Conservation (phyloP, 23 red algal species). For the Gracilaria vermiculophylla region DNA sequence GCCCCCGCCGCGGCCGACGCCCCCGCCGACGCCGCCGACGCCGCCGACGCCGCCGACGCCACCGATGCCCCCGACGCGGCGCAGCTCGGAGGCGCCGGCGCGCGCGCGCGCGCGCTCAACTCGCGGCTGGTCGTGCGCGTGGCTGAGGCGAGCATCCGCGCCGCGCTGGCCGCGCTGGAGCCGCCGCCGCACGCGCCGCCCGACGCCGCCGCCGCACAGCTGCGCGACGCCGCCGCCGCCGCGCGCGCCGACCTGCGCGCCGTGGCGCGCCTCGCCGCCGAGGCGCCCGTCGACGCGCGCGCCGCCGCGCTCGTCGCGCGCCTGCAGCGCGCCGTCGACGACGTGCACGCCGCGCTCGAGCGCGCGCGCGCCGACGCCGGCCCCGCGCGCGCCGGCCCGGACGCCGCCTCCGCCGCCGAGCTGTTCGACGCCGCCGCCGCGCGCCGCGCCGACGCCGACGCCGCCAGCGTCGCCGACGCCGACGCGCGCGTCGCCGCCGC, state of each 20-base stretch:
- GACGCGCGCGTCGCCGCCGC: constrained; percentile 60
- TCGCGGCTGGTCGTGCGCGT: constrained; percentile 31
- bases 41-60: too few relatives aligned
- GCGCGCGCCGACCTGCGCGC: constrained; percentile 26
- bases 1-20: neutral
- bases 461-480: constrained; percentile 64
- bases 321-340: constrained; percentile 10
- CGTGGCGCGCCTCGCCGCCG: neutral
- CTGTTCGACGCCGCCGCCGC: neutral
- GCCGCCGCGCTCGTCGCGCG: neutral
- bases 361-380: constrained; percentile 7
- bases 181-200: neutral
- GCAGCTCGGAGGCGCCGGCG: neutral
- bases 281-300: neutral
- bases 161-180: neutral
- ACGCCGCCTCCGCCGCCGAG: neutral
- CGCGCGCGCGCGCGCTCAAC: constrained; percentile 4
- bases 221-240: neutral
- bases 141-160: constrained; percentile 30
- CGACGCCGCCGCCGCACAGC: neutral
- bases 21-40: neutral
- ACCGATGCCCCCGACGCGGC: too few relatives aligned
- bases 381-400: too few relatives aligned
- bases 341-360: neutral
- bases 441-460: neutral